Evolutionary conservation across 305 asterid species (phyloP), one percentile per base, ranked within the genome.

Genomic region (Fraxinus nigra): DNA sequence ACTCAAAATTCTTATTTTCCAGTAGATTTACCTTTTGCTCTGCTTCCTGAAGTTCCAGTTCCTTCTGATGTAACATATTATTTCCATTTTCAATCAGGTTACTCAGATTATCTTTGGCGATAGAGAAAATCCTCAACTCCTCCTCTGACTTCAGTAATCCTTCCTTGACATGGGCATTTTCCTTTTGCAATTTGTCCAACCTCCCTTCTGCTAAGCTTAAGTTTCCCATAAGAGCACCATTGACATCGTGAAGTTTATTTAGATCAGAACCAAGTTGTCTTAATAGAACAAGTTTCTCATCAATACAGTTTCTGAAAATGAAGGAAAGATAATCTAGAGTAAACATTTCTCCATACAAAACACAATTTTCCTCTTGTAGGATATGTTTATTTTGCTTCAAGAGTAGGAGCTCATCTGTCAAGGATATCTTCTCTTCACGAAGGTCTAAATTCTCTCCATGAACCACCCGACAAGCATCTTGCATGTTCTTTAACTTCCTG

Each of bases 281-380:
- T 9, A 91, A 46, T 72, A 80, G 90, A 85, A 75, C 20, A 54
- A 77, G 63, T 80, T 92, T 93, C 82, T 93, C 98, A 59, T 85
- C 88, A 20, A 90, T 83, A 59, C 84, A 85, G 85, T 86, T 86
- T 89, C 85, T 87, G 81, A 92, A 90, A 79, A 93, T 81, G 61
- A 86, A 67, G 59, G 94, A 90, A 72, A 89, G 86, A 78, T 83
- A 84, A 78, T 87, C 91, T 20, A 90, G 88, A 81, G 88, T 90
- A 35, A 93, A 63, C 63, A 89, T 85, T 81, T 93, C 86, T 54
- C 86, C 87, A 80, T 75, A 75, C 72, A 91, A 76, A 75, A 51
- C 83, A 82, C 75, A 46, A 78, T 90, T 91, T 86, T 92, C 97
- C 92, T 88, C 93, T 90, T 91, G 92, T 30, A 95, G 87, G 76